Evolutionary conservation across 768 basidiomycete genomes (phyloP), one percentile per base, ranked within the genome.

Genomic region (Hydnum rufescens): DNA sequence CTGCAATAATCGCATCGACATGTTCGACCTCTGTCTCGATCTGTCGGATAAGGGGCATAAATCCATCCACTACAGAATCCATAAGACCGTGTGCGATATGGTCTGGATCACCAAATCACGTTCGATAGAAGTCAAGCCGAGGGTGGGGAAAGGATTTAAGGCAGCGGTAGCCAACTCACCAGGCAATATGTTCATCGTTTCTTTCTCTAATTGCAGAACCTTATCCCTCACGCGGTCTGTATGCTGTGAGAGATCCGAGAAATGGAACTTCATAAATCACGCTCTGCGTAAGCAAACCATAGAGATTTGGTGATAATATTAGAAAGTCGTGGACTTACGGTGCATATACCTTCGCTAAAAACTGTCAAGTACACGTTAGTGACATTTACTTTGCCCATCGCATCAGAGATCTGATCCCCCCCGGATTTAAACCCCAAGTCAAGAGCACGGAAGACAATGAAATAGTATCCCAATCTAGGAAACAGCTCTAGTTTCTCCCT

Each of bases 51-150:
- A 88, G 72, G 1, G 87, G 87, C 63, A 89, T 88, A 66, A 92
- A 92, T 0, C 85, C 81, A 62, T 96, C 90, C 22, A 96, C 89
- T 51, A 96, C 78, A 1, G 88, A 92, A 60, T 95, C 92, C 57
- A 96, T 68, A 52, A 95, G 72, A 22, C 80, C 83, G 64, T 96
- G 89, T 0, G 87, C 88, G 57, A 96, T 85, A 87, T 88, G 93
- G 62, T 90, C 90, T 88, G 58, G n/a, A n/a, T n/a, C n/a, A n/a
- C n/a, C 4, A 19, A 22, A 2, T 22, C 30, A 56, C 34, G 18
- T 49, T 31, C 18, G 8, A 51, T 8, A 28, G 30, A 0, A 49
- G 32, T 5, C 51, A 18, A 56, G 55, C 19, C 23, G 13, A 47
- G 26, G 44, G 8, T 16, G 13, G 26, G 8, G 26, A 26, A 26